phyloP scores from a whole-genome alignment of 2,329 filamentous ascomycete genomes.

The Chaetoscypha palmicola region DNA sequence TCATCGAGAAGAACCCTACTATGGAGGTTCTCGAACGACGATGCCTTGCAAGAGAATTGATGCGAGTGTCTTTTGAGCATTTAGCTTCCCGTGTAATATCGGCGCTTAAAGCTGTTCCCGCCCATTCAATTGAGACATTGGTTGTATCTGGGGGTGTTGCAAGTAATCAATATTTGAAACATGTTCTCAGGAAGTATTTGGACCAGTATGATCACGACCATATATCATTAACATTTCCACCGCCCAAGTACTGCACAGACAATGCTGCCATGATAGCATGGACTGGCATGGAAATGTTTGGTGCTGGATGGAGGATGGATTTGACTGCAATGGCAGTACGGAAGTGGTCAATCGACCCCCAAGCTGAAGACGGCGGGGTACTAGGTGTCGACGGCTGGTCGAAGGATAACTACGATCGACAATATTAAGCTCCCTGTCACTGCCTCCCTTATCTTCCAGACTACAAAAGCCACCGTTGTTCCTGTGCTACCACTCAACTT shows the following conservation, averaged over 20 bases:
- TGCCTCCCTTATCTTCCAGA: too few species aligned
- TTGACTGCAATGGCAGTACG: slow-evolving; percentile 52
- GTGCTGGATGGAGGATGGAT: slow-evolving; percentile 62
- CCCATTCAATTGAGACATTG: slow-evolving; percentile 45
- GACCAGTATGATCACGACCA: slow-evolving; percentile 57
- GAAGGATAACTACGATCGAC: too few species aligned
- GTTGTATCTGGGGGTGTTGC: slow-evolving; percentile 90
- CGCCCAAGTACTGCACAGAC: slow-evolving; percentile 73
- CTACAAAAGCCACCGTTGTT: too few species aligned
- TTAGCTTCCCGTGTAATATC: slow-evolving; percentile 68
- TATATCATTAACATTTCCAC: slow-evolving; percentile 66
- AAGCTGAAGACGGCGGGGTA: slow-evolving; percentile 56
- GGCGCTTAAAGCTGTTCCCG: slow-evolving; percentile 44
- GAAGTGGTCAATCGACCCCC: slow-evolving; percentile 69
- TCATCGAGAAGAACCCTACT: slow-evolving; percentile 37
- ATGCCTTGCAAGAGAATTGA: slow-evolving; percentile 62
- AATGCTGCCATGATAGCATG: slow-evolving; percentile 98
- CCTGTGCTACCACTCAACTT: too few species aligned
- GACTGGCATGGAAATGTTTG: slow-evolving; percentile 88
- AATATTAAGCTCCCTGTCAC: too few species aligned
- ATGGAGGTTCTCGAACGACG: slow-evolving; percentile 55
- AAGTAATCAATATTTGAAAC: slow-evolving; percentile 70
- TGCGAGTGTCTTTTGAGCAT: slow-evolving; percentile 84
- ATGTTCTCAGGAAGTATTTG: slow-evolving; percentile 52
- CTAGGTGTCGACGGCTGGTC: slow-evolving; percentile 52